Evolutionary conservation across 73 alveolate genomes (phyloP).

Genomic region (Uronychia setigera): DNA sequence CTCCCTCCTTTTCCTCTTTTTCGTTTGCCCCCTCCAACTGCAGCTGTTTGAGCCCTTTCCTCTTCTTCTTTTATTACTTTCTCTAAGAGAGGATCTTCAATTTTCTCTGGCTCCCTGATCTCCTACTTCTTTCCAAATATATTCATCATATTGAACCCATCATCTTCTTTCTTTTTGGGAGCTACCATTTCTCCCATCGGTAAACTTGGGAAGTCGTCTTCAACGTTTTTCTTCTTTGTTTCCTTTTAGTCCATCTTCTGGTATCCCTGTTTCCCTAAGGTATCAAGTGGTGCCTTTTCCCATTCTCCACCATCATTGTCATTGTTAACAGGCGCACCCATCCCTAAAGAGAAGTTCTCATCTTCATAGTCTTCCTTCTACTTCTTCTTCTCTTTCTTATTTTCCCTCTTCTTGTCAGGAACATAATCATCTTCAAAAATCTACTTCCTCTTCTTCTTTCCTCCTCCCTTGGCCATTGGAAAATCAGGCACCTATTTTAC

Average conservation of each 20-base stretch:
- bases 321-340: not conserved
- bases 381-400: not conserved
- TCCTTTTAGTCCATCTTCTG: not conserved
- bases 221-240: constrained; percentile 13
- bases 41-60: constrained; percentile 14
- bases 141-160: not conserved
- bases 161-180: constrained; percentile 1
- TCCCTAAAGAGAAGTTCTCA: too few species aligned
- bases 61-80: constrained; percentile 12
- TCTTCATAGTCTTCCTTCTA: not conserved
- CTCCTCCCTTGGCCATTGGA: not conserved
- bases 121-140: not conserved
- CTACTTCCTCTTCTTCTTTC: constrained; percentile 9
- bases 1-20: constrained; percentile 44
- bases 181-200: not conserved
- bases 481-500: not conserved
- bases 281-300: not conserved
- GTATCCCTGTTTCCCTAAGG: not conserved
- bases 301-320: not conserved
- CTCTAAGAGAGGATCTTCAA: not conserved
- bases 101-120: not conserved
- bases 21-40: constrained; percentile 37
- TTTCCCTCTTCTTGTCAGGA: not conserved
- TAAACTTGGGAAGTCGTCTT: constrained; percentile 35
- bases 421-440: not conserved